Conservation (phyloP, 78 protist species). For the Protostelium mycophagum region DNA sequence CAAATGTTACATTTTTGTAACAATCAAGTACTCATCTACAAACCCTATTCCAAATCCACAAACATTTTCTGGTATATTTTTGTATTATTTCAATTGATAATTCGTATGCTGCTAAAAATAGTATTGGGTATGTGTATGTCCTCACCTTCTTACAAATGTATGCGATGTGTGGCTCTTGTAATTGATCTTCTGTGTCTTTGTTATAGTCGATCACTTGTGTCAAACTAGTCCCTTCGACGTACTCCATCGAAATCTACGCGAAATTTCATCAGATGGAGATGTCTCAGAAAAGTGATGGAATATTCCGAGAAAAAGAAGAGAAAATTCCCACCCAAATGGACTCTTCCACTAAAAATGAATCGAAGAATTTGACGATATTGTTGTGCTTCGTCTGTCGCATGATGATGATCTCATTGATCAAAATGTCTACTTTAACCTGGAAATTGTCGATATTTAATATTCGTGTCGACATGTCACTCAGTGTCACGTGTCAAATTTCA, state of each 20-base stretch:
- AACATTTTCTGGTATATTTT: too few relatives aligned
- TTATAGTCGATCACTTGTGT: slow-evolving; percentile 73
- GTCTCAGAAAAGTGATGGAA: too few relatives aligned
- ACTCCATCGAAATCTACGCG: slow-evolving; percentile 73
- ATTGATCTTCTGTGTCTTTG: slow-evolving; percentile 15
- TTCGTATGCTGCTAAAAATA: too few relatives aligned
- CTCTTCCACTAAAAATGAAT: slow-evolving; percentile 54
- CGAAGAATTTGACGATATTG: slow-evolving; percentile 76
- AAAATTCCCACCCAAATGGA: slow-evolving; percentile 64
- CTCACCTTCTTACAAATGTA: neutral
- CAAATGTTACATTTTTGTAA: too few relatives aligned
- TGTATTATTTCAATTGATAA: too few relatives aligned
- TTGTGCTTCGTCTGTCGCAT: slow-evolving; percentile 74
- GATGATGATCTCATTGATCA: slow-evolving; percentile 74
- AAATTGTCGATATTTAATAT: too few relatives aligned
- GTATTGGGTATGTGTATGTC: too few relatives aligned
- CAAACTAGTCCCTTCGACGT: slow-evolving; percentile 78
- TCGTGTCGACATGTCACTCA: too few relatives aligned
- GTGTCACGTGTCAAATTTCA: neutral
- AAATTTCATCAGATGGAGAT: too few relatives aligned
- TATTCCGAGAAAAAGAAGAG: too few relatives aligned
- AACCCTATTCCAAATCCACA: too few relatives aligned
- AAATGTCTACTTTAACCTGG: slow-evolving; percentile 67
- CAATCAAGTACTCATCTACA: too few relatives aligned
- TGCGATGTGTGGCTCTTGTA: slow-evolving; percentile 73